These are phyloP conservation scores for Irpex sp. DNA, from an alignment of 1,284 basidiomycete species.

Conservation along the genomic window DNA sequence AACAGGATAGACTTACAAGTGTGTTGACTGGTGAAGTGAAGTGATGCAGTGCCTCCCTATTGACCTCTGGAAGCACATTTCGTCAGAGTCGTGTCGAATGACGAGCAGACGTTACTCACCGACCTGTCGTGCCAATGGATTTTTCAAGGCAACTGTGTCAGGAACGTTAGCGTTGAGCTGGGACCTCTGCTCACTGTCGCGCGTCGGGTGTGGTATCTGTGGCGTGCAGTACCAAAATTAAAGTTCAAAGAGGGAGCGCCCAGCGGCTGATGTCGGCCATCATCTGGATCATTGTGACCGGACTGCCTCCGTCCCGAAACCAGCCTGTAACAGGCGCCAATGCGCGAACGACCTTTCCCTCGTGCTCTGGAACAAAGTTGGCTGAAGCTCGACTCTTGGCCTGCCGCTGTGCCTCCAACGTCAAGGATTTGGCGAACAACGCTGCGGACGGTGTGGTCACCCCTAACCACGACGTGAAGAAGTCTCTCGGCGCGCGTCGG, in stretches of 20 bases:
- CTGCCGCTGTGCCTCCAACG: neutral
- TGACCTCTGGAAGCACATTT: constrained; percentile 59
- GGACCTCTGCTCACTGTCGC: constrained; percentile 1
- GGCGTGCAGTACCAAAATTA: constrained; percentile 27
- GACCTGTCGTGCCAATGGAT: constrained; percentile 76
- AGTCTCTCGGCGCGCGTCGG: neutral
- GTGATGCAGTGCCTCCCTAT: constrained; percentile 70
- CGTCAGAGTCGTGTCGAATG: constrained; percentile 2
- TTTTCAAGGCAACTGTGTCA: constrained; percentile 70
- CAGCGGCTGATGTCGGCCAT: constrained; percentile 1
- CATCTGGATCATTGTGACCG: constrained; percentile 8
- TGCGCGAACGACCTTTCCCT: neutral
- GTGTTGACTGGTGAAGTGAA: constrained; percentile 12
- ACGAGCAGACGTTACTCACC: constrained; percentile 4
- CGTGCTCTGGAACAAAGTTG: neutral
- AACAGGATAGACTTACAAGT: constrained; percentile 17
- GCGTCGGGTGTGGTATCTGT: constrained; percentile 10
- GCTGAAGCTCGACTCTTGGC: neutral
- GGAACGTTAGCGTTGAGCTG: constrained; percentile 9
- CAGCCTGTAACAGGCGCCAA: neutral
- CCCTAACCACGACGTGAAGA: neutral
- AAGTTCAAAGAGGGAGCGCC: constrained; percentile 17
- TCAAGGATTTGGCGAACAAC: neutral
- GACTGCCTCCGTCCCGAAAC: neutral
- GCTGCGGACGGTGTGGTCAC: neutral